Conservation (phyloP, 108 stramenopile species). For the Cyclostephanos invisitatus region DNA sequence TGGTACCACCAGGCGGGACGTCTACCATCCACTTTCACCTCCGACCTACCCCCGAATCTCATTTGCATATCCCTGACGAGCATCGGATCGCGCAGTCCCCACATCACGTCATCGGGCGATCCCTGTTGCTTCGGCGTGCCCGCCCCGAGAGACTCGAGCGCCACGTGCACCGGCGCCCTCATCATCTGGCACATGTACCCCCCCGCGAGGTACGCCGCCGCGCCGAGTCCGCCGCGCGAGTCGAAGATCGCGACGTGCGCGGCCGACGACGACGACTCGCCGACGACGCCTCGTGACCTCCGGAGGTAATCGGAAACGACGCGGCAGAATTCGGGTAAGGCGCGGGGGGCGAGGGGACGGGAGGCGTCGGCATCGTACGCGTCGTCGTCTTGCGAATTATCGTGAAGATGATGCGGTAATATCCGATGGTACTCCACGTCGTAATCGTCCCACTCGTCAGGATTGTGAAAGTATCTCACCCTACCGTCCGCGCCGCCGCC, state of each 20-base stretch:
- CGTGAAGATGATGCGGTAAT: constrained; percentile 9
- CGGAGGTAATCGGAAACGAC: constrained; percentile 34
- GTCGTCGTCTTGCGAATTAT: constrained; percentile 1
- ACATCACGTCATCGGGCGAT: constrained; percentile 8
- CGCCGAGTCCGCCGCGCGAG: constrained; percentile 50
- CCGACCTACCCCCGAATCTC: constrained; percentile 43
- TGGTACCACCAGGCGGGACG: constrained; percentile 45
- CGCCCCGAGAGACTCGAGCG: constrained; percentile 38
- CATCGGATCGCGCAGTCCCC: constrained; percentile 46
- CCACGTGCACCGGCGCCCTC: constrained; percentile 50
- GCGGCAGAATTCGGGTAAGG: constrained; percentile 30
- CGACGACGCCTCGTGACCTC: not conserved
- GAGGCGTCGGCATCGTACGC: constrained; percentile 9
- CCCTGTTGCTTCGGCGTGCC: constrained; percentile 37
- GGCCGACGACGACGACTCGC: constrained; percentile 7
- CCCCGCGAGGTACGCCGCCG: constrained; percentile 45
- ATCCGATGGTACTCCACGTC: constrained; percentile 55
- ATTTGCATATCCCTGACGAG: constrained; percentile 49
- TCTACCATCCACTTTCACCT: constrained; percentile 30
- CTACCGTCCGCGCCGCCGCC: constrained; percentile 21
- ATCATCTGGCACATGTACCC: constrained; percentile 44
- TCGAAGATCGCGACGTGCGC: constrained; percentile 53
- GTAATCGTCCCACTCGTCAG: constrained; percentile 54
- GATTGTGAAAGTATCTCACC: constrained; percentile 57
- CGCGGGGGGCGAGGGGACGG: constrained; percentile 19